These are phyloP conservation scores for Ceratocystiopsis sp. DNA, from an alignment of 2,329 filamentous ascomycete species.

Conservation along the genomic window DNA sequence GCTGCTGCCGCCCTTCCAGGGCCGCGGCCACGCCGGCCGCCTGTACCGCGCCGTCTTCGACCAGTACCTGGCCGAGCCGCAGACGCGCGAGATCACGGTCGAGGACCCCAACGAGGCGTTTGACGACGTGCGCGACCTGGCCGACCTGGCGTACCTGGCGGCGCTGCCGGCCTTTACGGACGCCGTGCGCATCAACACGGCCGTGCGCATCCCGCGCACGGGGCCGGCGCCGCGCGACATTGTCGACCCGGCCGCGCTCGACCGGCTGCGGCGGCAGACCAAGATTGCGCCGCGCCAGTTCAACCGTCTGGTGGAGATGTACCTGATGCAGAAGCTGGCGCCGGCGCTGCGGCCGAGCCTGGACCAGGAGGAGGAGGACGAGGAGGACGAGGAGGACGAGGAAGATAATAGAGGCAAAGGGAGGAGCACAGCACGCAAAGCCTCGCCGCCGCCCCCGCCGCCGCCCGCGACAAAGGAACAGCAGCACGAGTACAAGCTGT, in stretches of 20 bases:
- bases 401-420: not conserved
- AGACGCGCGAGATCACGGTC: slow-evolving; percentile 71
- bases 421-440: slow-evolving; percentile 1
- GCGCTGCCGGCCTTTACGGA: slow-evolving; percentile 35
- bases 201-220: slow-evolving; percentile 29
- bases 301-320: slow-evolving; percentile 56
- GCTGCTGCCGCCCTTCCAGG: slow-evolving; percentile 75
- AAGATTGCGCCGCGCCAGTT: slow-evolving; percentile 72
- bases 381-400: slow-evolving; percentile 14
- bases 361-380: slow-evolving; percentile 19
- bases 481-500: slow-evolving; percentile 49
- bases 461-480: slow-evolving; percentile 31
- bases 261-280: slow-evolving; percentile 37
- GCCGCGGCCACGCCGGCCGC: slow-evolving; percentile 57
- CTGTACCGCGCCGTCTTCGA: slow-evolving; percentile 71
- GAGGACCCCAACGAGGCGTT: slow-evolving; percentile 87
- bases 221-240: slow-evolving; percentile 33
- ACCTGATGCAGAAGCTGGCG: slow-evolving; percentile 46
- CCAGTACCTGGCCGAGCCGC: slow-evolving; percentile 46
- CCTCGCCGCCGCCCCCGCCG: slow-evolving; percentile 1
- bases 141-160: slow-evolving; percentile 51
- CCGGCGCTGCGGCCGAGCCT: slow-evolving; percentile 36
- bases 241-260: slow-evolving; percentile 37
- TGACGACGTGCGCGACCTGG: slow-evolving; percentile 60
- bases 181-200: slow-evolving; percentile 35